Evolutionary conservation across 768 basidiomycete genomes (phyloP).

Genomic region (Kwoniella europaea): DNA sequence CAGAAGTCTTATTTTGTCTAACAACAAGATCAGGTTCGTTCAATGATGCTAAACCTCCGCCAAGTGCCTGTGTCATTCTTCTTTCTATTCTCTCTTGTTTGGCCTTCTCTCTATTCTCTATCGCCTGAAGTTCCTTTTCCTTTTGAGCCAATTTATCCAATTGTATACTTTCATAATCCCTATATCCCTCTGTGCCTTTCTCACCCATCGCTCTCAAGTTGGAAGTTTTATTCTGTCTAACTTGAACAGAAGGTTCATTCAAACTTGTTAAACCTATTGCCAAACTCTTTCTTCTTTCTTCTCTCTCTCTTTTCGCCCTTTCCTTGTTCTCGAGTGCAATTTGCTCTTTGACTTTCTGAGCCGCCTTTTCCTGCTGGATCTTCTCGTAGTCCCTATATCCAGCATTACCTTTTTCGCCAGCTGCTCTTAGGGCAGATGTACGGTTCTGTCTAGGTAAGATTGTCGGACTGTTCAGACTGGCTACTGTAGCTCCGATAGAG

Average conservation of each 20-base stretch:
- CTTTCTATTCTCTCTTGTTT: slow-evolving; percentile 7
- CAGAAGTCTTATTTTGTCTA: slow-evolving; percentile 12
- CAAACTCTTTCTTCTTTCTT: slow-evolving; percentile 30
- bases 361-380: not conserved
- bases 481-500: no score
- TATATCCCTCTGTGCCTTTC: not conserved
- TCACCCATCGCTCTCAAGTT: not conserved
- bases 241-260: slow-evolving; percentile 22
- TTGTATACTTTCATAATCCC: not conserved
- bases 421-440: slow-evolving; percentile 13
- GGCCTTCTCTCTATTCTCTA: slow-evolving; percentile 9
- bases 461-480: not conserved
- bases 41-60: not conserved
- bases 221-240: not conserved
- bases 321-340: slow-evolving; percentile 25
- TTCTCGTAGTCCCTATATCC: slow-evolving; percentile 10
- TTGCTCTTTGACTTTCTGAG: slow-evolving; percentile 4
- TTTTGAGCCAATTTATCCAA: not conserved
- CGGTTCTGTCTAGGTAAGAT: slow-evolving; percentile 8
- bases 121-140: not conserved
- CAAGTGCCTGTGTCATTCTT: slow-evolving; percentile 1
- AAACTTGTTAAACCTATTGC: slow-evolving; percentile 30
- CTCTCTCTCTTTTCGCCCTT: slow-evolving; percentile 11
- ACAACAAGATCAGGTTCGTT: slow-evolving; percentile 1
- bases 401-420: slow-evolving; percentile 11